Base-by-base conservation (phyloP, 2,329 filamentous ascomycete species). In the Colletotrichum musicola region DNA sequence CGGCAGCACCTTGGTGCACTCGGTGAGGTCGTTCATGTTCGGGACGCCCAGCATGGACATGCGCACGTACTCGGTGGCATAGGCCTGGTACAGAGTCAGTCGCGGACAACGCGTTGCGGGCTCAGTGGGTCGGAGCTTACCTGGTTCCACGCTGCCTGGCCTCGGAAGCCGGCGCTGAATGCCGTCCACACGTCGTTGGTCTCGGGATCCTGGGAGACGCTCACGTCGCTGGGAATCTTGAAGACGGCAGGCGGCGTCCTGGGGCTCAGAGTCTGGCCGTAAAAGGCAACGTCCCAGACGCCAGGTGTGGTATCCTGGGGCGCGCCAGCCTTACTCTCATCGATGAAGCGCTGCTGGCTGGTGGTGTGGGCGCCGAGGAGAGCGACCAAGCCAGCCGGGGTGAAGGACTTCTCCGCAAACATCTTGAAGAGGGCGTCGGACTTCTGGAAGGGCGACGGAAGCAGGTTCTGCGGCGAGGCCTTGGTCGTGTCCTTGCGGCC, bases 361-460 rank as follows among this genome's bases (percentile, higher is more conserved):
- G 83, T 81, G 1, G 83, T 84, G 73, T 89, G 87, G 0, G 87
- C 86, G 47, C 87, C 87, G 10, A 89, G 74, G 2, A 89, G 82
- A 4, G 87, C 86, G 3, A 85, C 83, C 1, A 87, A 81, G 12
- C 85, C 84, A 46, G 81, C 81, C 0, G 82, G 80, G 18, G 75
- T 78, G 71, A 89, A 86, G 3, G 85, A 87, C 76, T 89, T 88
- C 68, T 83, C 81, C 22, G 77, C 74, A 74, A 88, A 89, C 7
- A 86, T 77, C 25, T 78, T 74, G 67, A 87, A 81, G 22, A 87
- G 77, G 10, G 79, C 80, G n/a, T 83, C 79, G n/a, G 85, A 83
- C n/a, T 76, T 72, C n/a, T 81, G 80, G 46, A 78, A 75, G 0
- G 79, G 75, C 47, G 77, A 76, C 0, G 87, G 86, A 1, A 88